A percentile compares a stretch with the other conserved stretches of the same genome.
These are phyloP conservation scores for Basidioascus undulatus DNA, from an alignment of 768 basidiomycete species.

Conservation along the genomic window DNA sequence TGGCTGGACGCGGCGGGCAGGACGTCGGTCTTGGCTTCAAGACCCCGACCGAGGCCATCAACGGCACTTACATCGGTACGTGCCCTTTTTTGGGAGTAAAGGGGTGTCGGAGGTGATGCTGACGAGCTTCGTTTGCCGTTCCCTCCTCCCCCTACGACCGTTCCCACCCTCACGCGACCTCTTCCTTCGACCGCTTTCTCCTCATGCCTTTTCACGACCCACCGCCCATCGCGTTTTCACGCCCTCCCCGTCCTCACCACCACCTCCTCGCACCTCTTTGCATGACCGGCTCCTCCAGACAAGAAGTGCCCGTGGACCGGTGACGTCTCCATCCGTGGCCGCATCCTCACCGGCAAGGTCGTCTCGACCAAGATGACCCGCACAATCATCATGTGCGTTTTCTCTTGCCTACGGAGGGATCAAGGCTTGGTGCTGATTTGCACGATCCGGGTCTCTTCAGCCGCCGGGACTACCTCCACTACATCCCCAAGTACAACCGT, in stretches of 20 bases:
- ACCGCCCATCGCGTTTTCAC: neutral
- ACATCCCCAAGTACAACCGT: slow-evolving; percentile 97
- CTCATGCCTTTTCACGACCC: too few relatives aligned
- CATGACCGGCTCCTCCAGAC: slow-evolving; percentile 46
- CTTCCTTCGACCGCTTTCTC: too few relatives aligned
- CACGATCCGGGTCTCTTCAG: neutral
- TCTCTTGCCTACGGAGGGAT: neutral
- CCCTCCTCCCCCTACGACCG: too few relatives aligned
- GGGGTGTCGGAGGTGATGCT: too few relatives aligned
- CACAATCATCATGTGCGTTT: slow-evolving; percentile 69
- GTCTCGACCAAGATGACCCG: slow-evolving; percentile 99
- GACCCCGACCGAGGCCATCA: slow-evolving; percentile 86
- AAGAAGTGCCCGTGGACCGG: slow-evolving; percentile 99
- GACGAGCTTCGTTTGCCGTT: too few relatives aligned
- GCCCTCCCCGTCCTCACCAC: neutral
- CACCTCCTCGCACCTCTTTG: neutral
- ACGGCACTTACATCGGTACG: slow-evolving; percentile 85
- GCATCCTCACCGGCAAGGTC: slow-evolving; percentile 93
- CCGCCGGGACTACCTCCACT: slow-evolving; percentile 83
- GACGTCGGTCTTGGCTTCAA: slow-evolving; percentile 91
- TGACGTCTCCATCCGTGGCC: slow-evolving; percentile 89
- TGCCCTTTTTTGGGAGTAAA: too few relatives aligned
- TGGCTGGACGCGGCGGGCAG: too few relatives aligned
- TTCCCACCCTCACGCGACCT: too few relatives aligned
- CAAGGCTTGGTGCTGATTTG: neutral